Base-by-base conservation (phyloP, 441 rosid species). In the Populus trichocarpa region DNA sequence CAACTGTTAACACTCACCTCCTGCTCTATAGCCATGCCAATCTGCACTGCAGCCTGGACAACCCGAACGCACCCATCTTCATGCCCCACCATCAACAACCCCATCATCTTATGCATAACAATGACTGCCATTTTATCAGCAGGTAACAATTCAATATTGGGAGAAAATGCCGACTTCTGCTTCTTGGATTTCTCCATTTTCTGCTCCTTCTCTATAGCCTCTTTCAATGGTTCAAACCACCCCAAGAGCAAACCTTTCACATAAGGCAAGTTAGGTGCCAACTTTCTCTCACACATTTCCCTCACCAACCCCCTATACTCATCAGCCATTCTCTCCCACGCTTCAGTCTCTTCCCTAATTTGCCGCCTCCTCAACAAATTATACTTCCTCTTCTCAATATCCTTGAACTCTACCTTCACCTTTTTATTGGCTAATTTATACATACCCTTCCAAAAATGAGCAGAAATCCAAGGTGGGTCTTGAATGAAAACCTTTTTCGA, bases 71-170 rank as follows among this genome's bases (percentile, higher is more conserved):
- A 92, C 23, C 98, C 93, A 78, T 88, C 88, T 71, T 85, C 88
- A 69, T 87, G 88, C 3, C 87, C 92, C 7, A 86, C 85, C 96
- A 90, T 92, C 77, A 92, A 70, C 85, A 93, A 81, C 33, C 86
- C 91, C 97, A 95, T 91, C 92, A 93, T 87, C 88, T 93, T 95
- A 74, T 95, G 96, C 99, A 95, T 95, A 69, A 92, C 92, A 81
- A 95, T 92, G 70, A 95, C 85, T 5, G 97, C 99, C 95, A 95
- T 91, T 83, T 93, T 95, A 78, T 95, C 99, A 8, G 97, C 89
- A 4, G 98, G 91, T 76, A 95, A 76, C 80, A 90, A 84, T 23
- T 90, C 97, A 30, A 95, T 87, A 63, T 93, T 90, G 12, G 96
- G 99, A 0, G 97, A 90, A 80, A 90, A 93, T 4, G 97, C 97